Conservation (phyloP, 2,329 filamentous ascomycete genomes). For the Aspergillus neotritici region DNA sequence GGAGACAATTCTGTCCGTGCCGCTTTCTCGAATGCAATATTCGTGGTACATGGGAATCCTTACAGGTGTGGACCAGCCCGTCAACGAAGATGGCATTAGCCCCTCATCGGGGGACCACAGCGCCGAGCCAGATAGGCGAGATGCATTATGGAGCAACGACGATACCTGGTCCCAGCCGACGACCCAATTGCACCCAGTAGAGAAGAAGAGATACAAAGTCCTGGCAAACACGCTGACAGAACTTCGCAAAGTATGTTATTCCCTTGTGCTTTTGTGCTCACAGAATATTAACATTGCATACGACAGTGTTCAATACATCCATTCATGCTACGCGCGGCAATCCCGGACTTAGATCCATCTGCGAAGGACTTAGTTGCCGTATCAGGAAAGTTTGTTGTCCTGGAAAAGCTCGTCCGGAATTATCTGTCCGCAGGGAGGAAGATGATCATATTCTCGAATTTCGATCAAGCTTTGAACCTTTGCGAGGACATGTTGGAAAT, state of each 20-base stretch:
- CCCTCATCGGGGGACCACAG: neutral
- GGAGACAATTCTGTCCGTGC: constrained; percentile 53
- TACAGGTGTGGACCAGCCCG: constrained; percentile 48
- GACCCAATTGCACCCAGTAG: too few relatives aligned
- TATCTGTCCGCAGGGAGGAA: constrained; percentile 18
- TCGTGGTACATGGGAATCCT: constrained; percentile 55
- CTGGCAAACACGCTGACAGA: constrained; percentile 50
- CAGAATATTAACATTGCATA: constrained; percentile 2
- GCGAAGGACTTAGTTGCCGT: constrained; percentile 46
- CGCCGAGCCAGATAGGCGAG: neutral
- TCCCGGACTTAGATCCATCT: constrained; percentile 39
- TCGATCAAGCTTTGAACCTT: constrained; percentile 47
- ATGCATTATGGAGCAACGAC: too few relatives aligned
- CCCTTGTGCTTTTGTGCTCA: neutral
- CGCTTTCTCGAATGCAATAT: constrained; percentile 53
- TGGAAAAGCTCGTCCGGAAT: constrained; percentile 40
- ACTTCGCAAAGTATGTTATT: constrained; percentile 40
- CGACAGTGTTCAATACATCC: constrained; percentile 48
- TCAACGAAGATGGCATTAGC: constrained; percentile 23
- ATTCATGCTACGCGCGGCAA: constrained; percentile 45
- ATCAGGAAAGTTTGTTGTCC: constrained; percentile 53
- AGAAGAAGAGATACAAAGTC: constrained; percentile 27
- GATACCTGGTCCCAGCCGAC: too few relatives aligned
- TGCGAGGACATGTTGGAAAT: constrained; percentile 48
- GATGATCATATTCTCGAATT: constrained; percentile 55